Percentiles rank a stretch among this genome's conserved stretches.
phyloP scores from a whole-genome alignment of 768 basidiomycete genomes.

The Xerocomellus amylosporus region DNA sequence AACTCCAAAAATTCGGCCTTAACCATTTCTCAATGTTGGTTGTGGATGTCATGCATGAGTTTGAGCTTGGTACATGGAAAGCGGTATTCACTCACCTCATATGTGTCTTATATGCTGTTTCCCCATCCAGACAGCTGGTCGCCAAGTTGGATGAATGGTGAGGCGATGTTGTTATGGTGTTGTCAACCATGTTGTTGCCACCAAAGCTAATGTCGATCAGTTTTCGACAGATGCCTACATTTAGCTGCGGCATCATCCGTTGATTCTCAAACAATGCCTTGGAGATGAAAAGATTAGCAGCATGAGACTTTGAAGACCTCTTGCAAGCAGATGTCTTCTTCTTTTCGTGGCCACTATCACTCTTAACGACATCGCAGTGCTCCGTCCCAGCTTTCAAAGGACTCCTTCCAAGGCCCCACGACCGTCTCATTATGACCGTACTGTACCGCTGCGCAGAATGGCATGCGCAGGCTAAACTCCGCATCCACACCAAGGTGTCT shows the following conservation, averaged over 20 bases:
- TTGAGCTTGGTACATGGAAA: slow-evolving; percentile 42
- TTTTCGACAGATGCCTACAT: slow-evolving; percentile 20
- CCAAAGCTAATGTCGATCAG: neutral
- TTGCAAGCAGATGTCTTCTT: slow-evolving; percentile 15
- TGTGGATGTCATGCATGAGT: slow-evolving; percentile 39
- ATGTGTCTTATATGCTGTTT: slow-evolving; percentile 23
- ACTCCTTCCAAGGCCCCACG: slow-evolving; percentile 28
- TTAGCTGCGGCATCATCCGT: slow-evolving; percentile 24
- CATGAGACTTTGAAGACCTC: slow-evolving; percentile 27
- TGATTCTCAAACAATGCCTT: slow-evolving; percentile 19
- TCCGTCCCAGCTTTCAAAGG: slow-evolving; percentile 37
- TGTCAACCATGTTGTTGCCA: neutral
- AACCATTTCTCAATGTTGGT: slow-evolving; percentile 29
- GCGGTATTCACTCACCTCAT: slow-evolving; percentile 35
- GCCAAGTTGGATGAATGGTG: slow-evolving; percentile 25
- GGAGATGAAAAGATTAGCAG: slow-evolving; percentile 22
- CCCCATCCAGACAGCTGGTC: slow-evolving; percentile 3
- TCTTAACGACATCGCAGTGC: slow-evolving; percentile 17
- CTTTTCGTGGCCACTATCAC: neutral
- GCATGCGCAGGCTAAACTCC: slow-evolving; percentile 37
- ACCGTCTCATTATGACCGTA: slow-evolving; percentile 19
- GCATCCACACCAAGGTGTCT: slow-evolving; percentile 28
- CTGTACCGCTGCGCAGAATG: slow-evolving; percentile 32
- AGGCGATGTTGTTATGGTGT: neutral
- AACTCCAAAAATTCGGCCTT: slow-evolving; percentile 13